Conservation (phyloP, 2,329 filamentous ascomycete species). For the Scedosporium minutisporum region DNA sequence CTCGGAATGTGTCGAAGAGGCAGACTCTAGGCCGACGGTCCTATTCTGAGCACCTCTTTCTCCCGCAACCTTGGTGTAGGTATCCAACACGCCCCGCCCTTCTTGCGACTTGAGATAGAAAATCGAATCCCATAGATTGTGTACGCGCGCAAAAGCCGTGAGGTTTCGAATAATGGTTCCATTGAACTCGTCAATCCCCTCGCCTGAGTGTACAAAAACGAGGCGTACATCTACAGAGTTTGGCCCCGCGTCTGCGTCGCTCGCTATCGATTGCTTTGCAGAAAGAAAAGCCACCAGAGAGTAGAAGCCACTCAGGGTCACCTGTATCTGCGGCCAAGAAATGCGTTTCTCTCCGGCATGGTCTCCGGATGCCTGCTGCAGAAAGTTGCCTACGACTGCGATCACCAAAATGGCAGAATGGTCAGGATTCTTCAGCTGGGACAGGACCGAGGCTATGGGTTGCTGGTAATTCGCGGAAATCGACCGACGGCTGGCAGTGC, state of each 20-base stretch:
- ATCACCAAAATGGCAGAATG: constrained; percentile 32
- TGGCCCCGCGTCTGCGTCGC: constrained; percentile 41
- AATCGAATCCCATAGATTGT: constrained; percentile 53
- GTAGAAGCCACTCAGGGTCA: constrained; percentile 69
- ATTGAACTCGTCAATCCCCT: constrained; percentile 22
- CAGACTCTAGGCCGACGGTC: constrained; percentile 41
- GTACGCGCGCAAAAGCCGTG: constrained; percentile 39
- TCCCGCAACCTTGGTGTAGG: constrained; percentile 38
- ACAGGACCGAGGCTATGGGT: constrained; percentile 45
- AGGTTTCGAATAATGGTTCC: constrained; percentile 40
- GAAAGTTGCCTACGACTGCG: constrained; percentile 54
- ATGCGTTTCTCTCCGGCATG: constrained; percentile 35
- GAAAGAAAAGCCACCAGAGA: constrained; percentile 66
- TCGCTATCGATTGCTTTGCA: constrained; percentile 50
- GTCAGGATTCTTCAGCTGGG: constrained; percentile 31
- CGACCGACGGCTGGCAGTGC: constrained; percentile 37
- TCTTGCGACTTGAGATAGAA: constrained; percentile 58
- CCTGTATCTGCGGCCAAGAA: constrained; percentile 60
- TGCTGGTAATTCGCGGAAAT: constrained; percentile 51
- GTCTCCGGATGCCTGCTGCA: constrained; percentile 38
- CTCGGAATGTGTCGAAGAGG: constrained; percentile 21
- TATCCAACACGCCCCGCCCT: constrained; percentile 47
- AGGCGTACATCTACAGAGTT: constrained; percentile 69
- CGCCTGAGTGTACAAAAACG: constrained; percentile 57
- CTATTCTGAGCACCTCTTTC: constrained; percentile 39